Conservation (phyloP, 2,329 filamentous ascomycete species). For the Fusarium piperis region DNA sequence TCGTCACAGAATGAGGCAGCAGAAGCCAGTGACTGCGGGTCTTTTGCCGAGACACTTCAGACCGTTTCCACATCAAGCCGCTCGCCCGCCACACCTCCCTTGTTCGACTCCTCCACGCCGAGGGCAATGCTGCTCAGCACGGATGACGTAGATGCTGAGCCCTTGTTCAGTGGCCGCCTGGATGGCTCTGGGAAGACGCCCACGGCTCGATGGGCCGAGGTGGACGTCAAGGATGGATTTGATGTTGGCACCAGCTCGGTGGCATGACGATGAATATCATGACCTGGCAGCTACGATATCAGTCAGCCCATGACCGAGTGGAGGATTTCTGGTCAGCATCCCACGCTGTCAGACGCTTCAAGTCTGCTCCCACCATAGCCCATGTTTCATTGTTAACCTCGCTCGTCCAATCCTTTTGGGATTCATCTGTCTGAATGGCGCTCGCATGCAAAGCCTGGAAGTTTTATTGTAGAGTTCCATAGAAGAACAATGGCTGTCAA, state of each 20-base stretch:
- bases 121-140: slow-evolving; percentile 40
- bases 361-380: too few relatives aligned
- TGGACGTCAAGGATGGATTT: background rate
- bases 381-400: too few relatives aligned
- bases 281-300: background rate
- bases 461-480: too few relatives aligned
- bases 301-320: too few relatives aligned
- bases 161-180: background rate
- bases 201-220: background rate
- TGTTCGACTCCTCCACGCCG: slow-evolving; percentile 44
- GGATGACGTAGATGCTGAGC: slow-evolving; percentile 8
- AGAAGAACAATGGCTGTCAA: too few relatives aligned
- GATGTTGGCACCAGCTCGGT: background rate
- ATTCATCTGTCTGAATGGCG: too few relatives aligned
- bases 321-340: too few relatives aligned
- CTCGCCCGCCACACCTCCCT: slow-evolving; percentile 33
- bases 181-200: slow-evolving; percentile 1
- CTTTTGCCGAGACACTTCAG: slow-evolving; percentile 17
- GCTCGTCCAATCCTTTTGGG: too few relatives aligned
- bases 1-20: slow-evolving; percentile 18
- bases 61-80: slow-evolving; percentile 19
- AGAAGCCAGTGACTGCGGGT: slow-evolving; percentile 27
- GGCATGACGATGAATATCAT: background rate
- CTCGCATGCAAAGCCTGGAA: too few relatives aligned
- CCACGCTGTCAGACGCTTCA: too few relatives aligned